A percentile compares a stretch with the other conserved stretches of the same genome.
Conservation (phyloP, 352 stramenopile species). For the Globisporangium yorkense region DNA sequence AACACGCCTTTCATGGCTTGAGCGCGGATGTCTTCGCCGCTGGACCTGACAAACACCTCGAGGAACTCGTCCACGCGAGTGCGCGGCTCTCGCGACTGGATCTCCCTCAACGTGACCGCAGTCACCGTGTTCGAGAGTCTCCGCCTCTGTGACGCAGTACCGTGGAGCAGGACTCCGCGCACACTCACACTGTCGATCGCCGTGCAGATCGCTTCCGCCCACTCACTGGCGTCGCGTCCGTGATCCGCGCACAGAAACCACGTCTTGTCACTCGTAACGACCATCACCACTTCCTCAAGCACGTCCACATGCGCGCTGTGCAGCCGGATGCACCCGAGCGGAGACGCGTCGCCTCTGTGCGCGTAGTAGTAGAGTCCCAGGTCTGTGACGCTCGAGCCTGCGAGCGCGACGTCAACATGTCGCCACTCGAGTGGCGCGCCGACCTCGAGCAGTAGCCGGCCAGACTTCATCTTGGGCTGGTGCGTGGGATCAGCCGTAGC, state of each 20-base stretch:
- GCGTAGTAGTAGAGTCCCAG: slow-evolving; percentile 70
- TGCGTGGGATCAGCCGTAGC: not conserved
- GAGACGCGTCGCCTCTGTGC: slow-evolving; percentile 26
- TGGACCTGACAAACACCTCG: slow-evolving; percentile 59
- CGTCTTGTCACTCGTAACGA: slow-evolving; percentile 68
- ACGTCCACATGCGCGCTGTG: slow-evolving; percentile 64
- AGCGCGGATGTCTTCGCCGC: slow-evolving; percentile 33
- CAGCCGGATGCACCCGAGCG: slow-evolving; percentile 49
- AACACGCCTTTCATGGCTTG: slow-evolving; percentile 60
- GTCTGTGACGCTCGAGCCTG: slow-evolving; percentile 39
- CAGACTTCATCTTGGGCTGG: slow-evolving; percentile 59
- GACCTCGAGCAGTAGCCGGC: slow-evolving; percentile 51
- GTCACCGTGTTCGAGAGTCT: slow-evolving; percentile 41
- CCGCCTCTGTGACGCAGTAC: slow-evolving; percentile 13
- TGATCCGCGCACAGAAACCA: slow-evolving; percentile 75
- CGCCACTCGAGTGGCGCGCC: slow-evolving; percentile 47
- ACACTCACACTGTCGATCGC: slow-evolving; percentile 43
- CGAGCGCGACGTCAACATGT: slow-evolving; percentile 58
- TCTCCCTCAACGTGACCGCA: slow-evolving; percentile 39
- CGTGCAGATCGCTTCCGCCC: slow-evolving; percentile 51
- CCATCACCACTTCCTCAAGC: slow-evolving; percentile 72
- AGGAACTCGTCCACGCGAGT: slow-evolving; percentile 66
- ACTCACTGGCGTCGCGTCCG: slow-evolving; percentile 48
- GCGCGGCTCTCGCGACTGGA: slow-evolving; percentile 48
- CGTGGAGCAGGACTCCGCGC: slow-evolving; percentile 15